phyloP scores from a whole-genome alignment of 192 early-diverging fungal genomes.

The Coemansia erecta region DNA sequence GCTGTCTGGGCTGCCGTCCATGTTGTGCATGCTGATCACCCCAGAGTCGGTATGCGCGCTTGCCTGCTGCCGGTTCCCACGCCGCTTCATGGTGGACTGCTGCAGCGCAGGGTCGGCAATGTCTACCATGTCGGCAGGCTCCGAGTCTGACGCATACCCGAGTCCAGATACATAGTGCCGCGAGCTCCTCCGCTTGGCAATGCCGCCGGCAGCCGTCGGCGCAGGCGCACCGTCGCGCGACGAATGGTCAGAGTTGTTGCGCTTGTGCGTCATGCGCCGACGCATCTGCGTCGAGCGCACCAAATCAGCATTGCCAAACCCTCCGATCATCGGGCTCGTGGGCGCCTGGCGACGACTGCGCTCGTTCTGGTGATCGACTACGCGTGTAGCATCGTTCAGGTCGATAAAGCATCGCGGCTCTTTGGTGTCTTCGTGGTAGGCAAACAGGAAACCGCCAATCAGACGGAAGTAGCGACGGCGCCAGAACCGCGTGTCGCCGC shows the following conservation, averaged over 20 bases:
- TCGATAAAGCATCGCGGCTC: constrained; percentile 53
- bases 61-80: constrained; percentile 1
- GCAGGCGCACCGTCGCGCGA: constrained; percentile 27
- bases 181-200: not conserved
- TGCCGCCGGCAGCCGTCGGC: constrained; percentile 4
- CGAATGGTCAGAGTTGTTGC: constrained; percentile 49
- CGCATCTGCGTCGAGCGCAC: constrained; percentile 22
- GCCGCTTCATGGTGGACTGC: constrained; percentile 27
- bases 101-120: constrained; percentile 41
- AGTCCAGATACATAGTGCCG: constrained; percentile 11
- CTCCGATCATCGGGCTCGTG: constrained; percentile 1
- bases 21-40: constrained; percentile 23
- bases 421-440: constrained; percentile 54
- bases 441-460: constrained; percentile 53
- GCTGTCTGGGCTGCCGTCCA: constrained; percentile 19
- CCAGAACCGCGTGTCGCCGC: constrained; percentile 57
- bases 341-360: constrained; percentile 5
- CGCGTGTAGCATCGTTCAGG: constrained; percentile 45
- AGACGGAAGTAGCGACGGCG: constrained; percentile 54
- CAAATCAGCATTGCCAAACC: constrained; percentile 20
- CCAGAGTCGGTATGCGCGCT: constrained; percentile 31
- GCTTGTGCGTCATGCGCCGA: constrained; percentile 42
- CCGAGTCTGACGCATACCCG: constrained; percentile 50
- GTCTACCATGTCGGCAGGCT: constrained; percentile 40
- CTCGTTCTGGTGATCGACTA: constrained; percentile 37